Evolutionary conservation across 2,329 filamentous ascomycete species (phyloP).

Genomic region (Scopulariopsis brevicaulis): DNA sequence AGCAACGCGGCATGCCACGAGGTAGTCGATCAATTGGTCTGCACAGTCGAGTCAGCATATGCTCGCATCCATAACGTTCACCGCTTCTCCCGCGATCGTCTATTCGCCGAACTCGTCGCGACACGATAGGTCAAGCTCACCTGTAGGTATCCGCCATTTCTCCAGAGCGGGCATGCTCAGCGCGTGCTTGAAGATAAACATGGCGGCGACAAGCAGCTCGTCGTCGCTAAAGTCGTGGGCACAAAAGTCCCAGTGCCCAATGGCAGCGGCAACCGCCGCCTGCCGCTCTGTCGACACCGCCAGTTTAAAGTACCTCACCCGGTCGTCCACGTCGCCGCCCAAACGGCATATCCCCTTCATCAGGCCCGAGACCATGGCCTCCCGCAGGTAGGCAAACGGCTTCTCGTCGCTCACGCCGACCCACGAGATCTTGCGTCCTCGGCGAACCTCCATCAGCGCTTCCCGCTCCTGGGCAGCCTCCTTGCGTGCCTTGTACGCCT

Average conservation of each 20-base stretch:
- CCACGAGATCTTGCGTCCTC: constrained; percentile 79
- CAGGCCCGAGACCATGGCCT: constrained; percentile 85
- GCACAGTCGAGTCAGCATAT: constrained; percentile 24
- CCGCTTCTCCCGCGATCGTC: not conserved
- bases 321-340: constrained; percentile 47
- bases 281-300: constrained; percentile 56
- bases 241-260: constrained; percentile 78
- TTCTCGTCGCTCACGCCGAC: constrained; percentile 77
- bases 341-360: constrained; percentile 82
- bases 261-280: constrained; percentile 51
- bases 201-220: constrained; percentile 76
- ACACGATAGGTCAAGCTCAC: constrained; percentile 33
- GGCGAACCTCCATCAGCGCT: constrained; percentile 58
- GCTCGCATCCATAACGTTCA: not conserved
- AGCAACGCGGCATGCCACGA: constrained; percentile 81
- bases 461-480: constrained; percentile 64
- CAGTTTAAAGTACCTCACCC: constrained; percentile 54
- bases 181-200: constrained; percentile 83
- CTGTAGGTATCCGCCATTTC: constrained; percentile 66
- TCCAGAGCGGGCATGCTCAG: constrained; percentile 71
- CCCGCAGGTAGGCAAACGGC: constrained; percentile 79
- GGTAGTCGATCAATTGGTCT: constrained; percentile 76
- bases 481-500: constrained; percentile 73
- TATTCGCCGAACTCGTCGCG: not conserved
- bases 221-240: constrained; percentile 86